These are phyloP conservation scores for Phialocephala subalpina DNA, from an alignment of 2,329 filamentous ascomycete genomes.

Conservation along the genomic window DNA sequence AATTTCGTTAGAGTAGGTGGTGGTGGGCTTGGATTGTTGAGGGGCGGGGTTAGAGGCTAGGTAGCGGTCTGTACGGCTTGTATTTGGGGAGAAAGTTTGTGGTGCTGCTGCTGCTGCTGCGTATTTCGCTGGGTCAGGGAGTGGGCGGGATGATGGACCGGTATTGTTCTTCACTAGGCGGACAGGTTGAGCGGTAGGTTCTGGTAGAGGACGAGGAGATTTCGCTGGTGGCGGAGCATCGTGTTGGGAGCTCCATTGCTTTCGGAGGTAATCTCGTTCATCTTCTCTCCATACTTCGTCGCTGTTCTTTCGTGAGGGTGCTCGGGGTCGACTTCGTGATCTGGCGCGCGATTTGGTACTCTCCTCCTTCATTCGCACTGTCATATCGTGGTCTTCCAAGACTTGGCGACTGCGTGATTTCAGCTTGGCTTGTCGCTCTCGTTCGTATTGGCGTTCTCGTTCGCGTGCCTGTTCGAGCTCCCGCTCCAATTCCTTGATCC, in stretches of 20 bases:
- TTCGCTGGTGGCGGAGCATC: conserved; percentile 36
- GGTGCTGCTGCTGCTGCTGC: conserved; percentile 33
- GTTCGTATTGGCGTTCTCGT: conserved; percentile 70
- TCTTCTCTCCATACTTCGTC: conserved; percentile 57
- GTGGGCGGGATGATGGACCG: conserved; percentile 46
- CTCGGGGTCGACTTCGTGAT: conserved; percentile 35
- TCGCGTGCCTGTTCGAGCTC: conserved; percentile 74
- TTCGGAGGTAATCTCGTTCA: conserved; percentile 60
- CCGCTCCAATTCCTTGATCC: conserved; percentile 82
- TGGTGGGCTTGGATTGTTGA: conserved; percentile 41
- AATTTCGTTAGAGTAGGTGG: conserved; percentile 50
- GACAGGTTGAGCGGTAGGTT: conserved; percentile 38
- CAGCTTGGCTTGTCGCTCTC: conserved; percentile 61
- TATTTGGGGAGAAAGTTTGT: conserved; percentile 28
- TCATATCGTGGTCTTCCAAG: conserved; percentile 42
- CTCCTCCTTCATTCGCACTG: conserved; percentile 40
- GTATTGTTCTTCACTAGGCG: conserved; percentile 43
- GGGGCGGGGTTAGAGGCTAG: conserved; percentile 57
- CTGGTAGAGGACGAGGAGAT: conserved; percentile 43
- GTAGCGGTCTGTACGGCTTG: conserved; percentile 56
- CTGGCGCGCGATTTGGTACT: conserved; percentile 32
- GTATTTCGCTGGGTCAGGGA: conserved; percentile 46
- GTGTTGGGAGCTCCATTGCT: conserved; percentile 47
- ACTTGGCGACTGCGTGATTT: conserved; percentile 34
- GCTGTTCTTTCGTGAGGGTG: conserved; percentile 40